Evolutionary conservation across 2,329 filamentous ascomycete species (phyloP).

Genomic region (Alternaria conjuncta): DNA sequence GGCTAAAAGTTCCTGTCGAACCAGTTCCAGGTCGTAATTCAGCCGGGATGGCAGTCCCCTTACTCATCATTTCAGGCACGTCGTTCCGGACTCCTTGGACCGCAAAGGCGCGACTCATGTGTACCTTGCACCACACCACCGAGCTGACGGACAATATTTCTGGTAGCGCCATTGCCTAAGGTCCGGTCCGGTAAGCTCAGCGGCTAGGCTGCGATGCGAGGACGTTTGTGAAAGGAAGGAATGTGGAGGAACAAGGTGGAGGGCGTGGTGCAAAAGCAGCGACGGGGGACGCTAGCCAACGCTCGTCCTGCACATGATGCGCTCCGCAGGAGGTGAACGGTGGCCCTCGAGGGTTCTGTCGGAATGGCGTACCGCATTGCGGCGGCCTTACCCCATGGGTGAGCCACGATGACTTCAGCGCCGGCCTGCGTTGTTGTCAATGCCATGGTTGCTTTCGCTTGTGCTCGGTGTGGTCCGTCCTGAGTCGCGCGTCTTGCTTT

Average conservation of each 20-base stretch:
- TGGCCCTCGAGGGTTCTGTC: conserved; percentile 13
- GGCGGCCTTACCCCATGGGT: conserved; percentile 10
- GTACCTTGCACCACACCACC: conserved; percentile 14
- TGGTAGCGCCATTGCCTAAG: conserved; percentile 24
- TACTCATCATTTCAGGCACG: conserved; percentile 34
- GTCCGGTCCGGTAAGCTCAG: conserved; percentile 32
- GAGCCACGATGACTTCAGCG: conserved; percentile 16
- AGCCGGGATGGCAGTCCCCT: conserved; percentile 20
- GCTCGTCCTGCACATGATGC: conserved; percentile 23
- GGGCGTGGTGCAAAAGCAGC: conserved; percentile 30
- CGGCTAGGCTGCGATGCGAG: conserved; percentile 19
- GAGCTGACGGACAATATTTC: conserved; percentile 34
- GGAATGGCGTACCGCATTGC: conserved; percentile 28
- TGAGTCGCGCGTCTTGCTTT: conserved; percentile 15
- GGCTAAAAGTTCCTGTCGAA: conserved; percentile 29
- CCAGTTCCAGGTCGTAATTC: conserved; percentile 18
- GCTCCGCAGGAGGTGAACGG: conserved; percentile 20
- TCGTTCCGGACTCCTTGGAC: conserved; percentile 32
- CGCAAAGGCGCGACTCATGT: conserved; percentile 10
- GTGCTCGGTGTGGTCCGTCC: conserved; percentile 10
- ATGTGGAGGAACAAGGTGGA: conserved; percentile 1
- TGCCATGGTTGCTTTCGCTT: background rate
- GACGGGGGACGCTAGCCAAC: conserved; percentile 20
- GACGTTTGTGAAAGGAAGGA: conserved; percentile 12
- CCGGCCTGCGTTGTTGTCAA: background rate